Evolutionary conservation across 371 early-diverging fungal genomes (phyloP).

Genomic region (Dentiscutata heterogama): DNA sequence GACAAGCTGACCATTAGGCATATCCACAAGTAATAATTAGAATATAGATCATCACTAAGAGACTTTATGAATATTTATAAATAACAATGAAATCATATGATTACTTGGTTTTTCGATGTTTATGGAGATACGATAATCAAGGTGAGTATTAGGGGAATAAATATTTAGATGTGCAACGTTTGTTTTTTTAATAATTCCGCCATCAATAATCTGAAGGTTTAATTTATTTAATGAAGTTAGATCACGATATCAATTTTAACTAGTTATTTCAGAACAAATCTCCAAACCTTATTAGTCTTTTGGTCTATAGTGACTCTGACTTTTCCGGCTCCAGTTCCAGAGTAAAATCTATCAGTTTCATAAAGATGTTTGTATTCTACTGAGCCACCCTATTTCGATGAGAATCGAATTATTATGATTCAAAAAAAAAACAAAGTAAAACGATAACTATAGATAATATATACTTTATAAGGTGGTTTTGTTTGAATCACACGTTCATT

Average conservation of each 20-base stretch:
- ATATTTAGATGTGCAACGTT: slow-evolving; percentile 76
- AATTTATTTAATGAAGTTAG: too few species aligned
- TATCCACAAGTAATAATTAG: slow-evolving; percentile 4
- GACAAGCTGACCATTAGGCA: slow-evolving; percentile 54
- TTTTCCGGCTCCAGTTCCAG: slow-evolving; percentile 49
- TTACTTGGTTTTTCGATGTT: slow-evolving; percentile 73
- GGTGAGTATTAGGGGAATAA: slow-evolving; percentile 71
- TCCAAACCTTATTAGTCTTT: slow-evolving; percentile 53
- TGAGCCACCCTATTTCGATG: slow-evolving; percentile 46
- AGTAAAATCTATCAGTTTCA: slow-evolving; percentile 75
- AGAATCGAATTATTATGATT: not conserved
- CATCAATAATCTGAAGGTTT: slow-evolving; percentile 58
- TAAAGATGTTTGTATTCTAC: slow-evolving; percentile 45
- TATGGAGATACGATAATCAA: slow-evolving; percentile 81
- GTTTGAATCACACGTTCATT: slow-evolving; percentile 10
- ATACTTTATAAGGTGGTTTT: slow-evolving; percentile 21
- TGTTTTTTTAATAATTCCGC: slow-evolving; percentile 73
- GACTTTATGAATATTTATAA: not conserved
- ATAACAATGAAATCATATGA: not conserved
- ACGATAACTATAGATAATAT: slow-evolving; percentile 19
- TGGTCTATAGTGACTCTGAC: slow-evolving; percentile 75
- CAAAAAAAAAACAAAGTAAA: not conserved
- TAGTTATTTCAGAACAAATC: not conserved
- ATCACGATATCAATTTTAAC: not conserved
- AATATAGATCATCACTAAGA: not conserved